Base-by-base conservation (phyloP, 495 filamentous ascomycete genomes). In the Aspergillus kassunensis region DNA sequence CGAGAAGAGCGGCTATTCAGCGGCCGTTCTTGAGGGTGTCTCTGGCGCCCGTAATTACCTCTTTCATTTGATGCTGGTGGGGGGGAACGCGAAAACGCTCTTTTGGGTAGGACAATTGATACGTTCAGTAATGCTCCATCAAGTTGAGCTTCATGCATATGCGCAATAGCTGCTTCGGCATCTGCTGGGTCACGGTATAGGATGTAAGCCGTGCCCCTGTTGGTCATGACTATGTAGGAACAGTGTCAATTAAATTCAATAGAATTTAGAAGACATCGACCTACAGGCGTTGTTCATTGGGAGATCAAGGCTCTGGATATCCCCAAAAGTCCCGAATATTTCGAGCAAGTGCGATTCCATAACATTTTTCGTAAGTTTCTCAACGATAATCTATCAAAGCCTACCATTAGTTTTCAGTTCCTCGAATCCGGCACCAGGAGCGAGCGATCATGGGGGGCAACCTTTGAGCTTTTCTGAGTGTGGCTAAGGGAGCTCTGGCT, bases 101-200 rank as follows among this genome's bases (percentile, higher is more conserved):
- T 86, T 44, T 90, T 87, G 1, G 92, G 92, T 20, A 97, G 75
- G 20, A 97, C 91, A 56, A 97, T 95, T 46, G 91, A 96, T 21
- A 99, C 93, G 58, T 85, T 87, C 65, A 99, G 84, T 16, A 84
- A 70, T 13, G 87, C 80, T 33, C 93, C 95, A 71, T 99, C 93
- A 36, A 99, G 73, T 57, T 97, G 89, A 12, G 90, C 90, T 75
- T 99, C 93, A 66, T 99, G 95, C 95, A 99, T 97, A 62, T 96
- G 87, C 39, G 91, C 83, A 57, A 99, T 95, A 20, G 93, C 93
- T 15, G 83, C 76, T 61, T 96, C 90, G 30, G 93, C 95, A 56
- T 90, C 86, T 37, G 82, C 75, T 31, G 90, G 81, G 44, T 84
- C 76, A 37, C 81, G 69, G 68, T 89, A 99, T 24, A 96, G 71